Evolutionary conservation across 257 asterid genomes (phyloP).

Genomic region (Scutellaria barbata): DNA sequence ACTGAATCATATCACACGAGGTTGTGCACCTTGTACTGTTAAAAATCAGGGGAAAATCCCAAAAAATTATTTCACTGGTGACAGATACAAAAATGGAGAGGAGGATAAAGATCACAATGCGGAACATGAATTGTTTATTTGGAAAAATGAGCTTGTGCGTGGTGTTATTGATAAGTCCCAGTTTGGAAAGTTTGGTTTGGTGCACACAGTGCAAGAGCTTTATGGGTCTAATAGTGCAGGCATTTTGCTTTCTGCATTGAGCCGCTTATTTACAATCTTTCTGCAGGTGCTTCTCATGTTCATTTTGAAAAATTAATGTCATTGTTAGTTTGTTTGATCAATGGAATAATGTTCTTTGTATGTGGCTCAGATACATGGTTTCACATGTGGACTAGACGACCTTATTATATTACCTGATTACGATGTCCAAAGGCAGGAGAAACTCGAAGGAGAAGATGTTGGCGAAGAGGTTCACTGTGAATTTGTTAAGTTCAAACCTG

Average conservation of each 20-base stretch:
- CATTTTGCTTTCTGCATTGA: slow-evolving; percentile 83
- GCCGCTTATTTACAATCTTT: slow-evolving; percentile 85
- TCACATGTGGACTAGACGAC: slow-evolving; percentile 97
- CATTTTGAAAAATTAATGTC: slow-evolving; percentile 21
- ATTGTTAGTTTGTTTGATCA: slow-evolving; percentile 27
- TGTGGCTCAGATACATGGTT: slow-evolving; percentile 77
- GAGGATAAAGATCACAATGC: slow-evolving; percentile 73
- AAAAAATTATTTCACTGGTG: slow-evolving; percentile 61
- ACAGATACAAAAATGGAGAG: slow-evolving; percentile 42
- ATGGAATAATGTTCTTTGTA: slow-evolving; percentile 31
- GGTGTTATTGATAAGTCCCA: slow-evolving; percentile 99
- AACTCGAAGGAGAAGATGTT: slow-evolving; percentile 90
- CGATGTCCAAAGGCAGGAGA: slow-evolving; percentile 77
- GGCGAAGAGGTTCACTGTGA: slow-evolving; percentile 97
- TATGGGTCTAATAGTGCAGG: slow-evolving; percentile 93
- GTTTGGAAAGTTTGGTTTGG: slow-evolving; percentile 96
- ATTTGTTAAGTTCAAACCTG: slow-evolving; percentile 79
- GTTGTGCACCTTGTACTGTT: slow-evolving; percentile 79
- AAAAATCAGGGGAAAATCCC: slow-evolving; percentile 83
- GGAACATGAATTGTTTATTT: slow-evolving; percentile 77
- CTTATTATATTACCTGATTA: slow-evolving; percentile 77
- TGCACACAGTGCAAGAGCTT: slow-evolving; percentile 95
- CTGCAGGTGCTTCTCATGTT: slow-evolving; percentile 70
- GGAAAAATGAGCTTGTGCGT: slow-evolving; percentile 92
- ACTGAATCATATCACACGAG: slow-evolving; percentile 81